phyloP scores from a whole-genome alignment of 2,329 filamentous ascomycete genomes.

The Sporothrix pseudoabietina region DNA sequence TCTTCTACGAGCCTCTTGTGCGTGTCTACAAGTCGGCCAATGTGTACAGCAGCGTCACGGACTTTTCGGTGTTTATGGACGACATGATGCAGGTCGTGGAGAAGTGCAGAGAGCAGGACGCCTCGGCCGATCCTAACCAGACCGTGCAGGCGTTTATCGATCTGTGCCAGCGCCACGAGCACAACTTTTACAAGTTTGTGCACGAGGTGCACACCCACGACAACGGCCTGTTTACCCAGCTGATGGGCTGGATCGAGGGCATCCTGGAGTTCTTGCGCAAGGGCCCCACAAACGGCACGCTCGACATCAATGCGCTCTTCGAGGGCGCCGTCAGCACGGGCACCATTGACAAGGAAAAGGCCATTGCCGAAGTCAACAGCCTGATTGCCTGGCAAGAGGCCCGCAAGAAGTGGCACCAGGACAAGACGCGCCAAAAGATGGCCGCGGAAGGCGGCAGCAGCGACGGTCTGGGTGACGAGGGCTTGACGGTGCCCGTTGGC shows the following conservation, averaged over 20 bases:
- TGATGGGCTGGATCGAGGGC: slow-evolving; percentile 96
- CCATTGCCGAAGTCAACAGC: slow-evolving; percentile 77
- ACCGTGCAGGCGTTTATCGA: slow-evolving; percentile 98
- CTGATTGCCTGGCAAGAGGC: slow-evolving; percentile 94
- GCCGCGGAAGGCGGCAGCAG: slow-evolving; percentile 71
- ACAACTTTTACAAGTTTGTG: slow-evolving; percentile 98
- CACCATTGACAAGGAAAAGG: slow-evolving; percentile 69
- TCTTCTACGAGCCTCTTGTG: slow-evolving; percentile 97
- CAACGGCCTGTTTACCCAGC: slow-evolving; percentile 90
- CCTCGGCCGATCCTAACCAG: slow-evolving; percentile 94
- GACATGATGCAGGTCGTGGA: slow-evolving; percentile 81
- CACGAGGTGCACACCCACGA: slow-evolving; percentile 97
- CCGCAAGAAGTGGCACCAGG: slow-evolving; percentile 95
- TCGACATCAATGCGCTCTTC: slow-evolving; percentile 94
- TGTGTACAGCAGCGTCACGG: slow-evolving; percentile 94
- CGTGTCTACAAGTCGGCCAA: slow-evolving; percentile 98
- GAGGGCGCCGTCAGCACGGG: slow-evolving; percentile 72
- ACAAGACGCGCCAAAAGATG: slow-evolving; percentile 99
- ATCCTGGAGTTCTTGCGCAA: slow-evolving; percentile 91
- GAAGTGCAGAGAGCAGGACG: slow-evolving; percentile 70
- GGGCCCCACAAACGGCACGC: slow-evolving; percentile 79
- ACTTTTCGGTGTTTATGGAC: slow-evolving; percentile 90
- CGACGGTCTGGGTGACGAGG: slow-evolving; percentile 22
- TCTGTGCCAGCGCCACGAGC: slow-evolving; percentile 88
- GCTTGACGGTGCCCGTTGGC: slow-evolving; percentile 53